Percentiles rank a stretch among this genome's conserved stretches.
phyloP scores from a whole-genome alignment of 2,329 filamentous ascomycete genomes.

The Pseudogymnoascus sp. region DNA sequence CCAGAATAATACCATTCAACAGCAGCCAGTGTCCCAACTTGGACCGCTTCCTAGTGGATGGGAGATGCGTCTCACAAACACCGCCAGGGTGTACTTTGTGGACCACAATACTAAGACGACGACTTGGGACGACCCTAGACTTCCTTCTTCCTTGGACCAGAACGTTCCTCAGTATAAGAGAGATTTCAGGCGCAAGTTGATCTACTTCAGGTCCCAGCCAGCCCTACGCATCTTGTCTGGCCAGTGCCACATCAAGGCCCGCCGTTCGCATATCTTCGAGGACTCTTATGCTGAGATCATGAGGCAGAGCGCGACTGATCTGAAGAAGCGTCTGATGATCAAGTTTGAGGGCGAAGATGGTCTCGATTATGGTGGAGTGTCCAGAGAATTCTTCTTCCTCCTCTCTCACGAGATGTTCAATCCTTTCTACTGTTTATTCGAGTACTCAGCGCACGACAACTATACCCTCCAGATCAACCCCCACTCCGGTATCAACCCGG shows the following conservation, averaged over 20 bases:
- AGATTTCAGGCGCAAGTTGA: conserved; percentile 94
- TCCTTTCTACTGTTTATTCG: conserved; percentile 98
- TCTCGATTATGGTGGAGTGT: conserved; percentile 94
- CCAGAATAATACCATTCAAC: conserved; percentile 82
- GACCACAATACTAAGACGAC: conserved; percentile 99
- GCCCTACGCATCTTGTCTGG: conserved; percentile 91
- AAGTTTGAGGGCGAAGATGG: conserved; percentile 99
- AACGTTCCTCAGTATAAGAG: conserved; percentile 99
- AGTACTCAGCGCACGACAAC: conserved; percentile 99
- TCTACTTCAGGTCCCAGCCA: conserved; percentile 98
- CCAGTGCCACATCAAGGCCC: conserved; percentile 96
- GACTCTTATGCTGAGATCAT: conserved; percentile 99
- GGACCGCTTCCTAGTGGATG: conserved; percentile 93
- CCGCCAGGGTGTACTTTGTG: conserved; percentile 95
- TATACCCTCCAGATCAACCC: conserved; percentile 99
- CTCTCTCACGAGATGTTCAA: conserved; percentile 99
- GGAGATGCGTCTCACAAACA: conserved; percentile 99
- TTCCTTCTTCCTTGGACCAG: conserved; percentile 93
- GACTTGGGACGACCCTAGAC: conserved; percentile 93
- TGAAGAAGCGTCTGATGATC: conserved; percentile 99
- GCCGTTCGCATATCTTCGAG: conserved; percentile 94
- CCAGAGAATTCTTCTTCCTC: conserved; percentile 98
- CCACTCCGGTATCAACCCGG: conserved; percentile 97
- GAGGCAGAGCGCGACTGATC: conserved; percentile 84
- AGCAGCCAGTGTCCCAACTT: conserved; percentile 94